Conservation (phyloP, 2,329 filamentous ascomycete genomes). For the Allantophomopsis lycopodina region DNA sequence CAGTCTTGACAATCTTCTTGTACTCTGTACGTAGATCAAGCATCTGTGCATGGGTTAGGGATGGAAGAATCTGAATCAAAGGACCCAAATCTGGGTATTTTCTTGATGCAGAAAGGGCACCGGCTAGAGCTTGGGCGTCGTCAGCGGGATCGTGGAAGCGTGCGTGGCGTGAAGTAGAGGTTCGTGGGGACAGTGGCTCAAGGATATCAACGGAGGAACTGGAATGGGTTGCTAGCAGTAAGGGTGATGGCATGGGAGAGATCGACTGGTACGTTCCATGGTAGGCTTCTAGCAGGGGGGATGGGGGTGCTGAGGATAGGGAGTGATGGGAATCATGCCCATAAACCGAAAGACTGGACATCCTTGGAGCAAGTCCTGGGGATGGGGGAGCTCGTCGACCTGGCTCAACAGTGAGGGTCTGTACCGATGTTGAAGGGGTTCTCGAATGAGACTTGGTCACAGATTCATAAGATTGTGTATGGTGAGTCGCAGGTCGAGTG, state of each 20-base stretch:
- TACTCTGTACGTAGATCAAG: conserved; percentile 79
- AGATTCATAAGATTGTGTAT: conserved; percentile 1
- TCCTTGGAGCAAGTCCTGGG: conserved; percentile 11
- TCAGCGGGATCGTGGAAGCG: conserved; percentile 77
- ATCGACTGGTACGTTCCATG: conserved; percentile 88
- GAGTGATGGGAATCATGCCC: conserved; percentile 19
- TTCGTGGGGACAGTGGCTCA: conserved; percentile 36
- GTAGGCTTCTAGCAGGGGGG: conserved; percentile 83
- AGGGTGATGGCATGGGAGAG: conserved; percentile 83
- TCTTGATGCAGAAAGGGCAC: conserved; percentile 48
- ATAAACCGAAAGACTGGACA: conserved; percentile 16
- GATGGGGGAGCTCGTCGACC: conserved; percentile 10
- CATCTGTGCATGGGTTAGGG: conserved; percentile 75
- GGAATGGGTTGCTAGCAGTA: conserved; percentile 37
- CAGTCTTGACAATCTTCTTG: conserved; percentile 77
- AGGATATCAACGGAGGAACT: conserved; percentile 27
- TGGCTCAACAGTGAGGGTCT: conserved; percentile 16
- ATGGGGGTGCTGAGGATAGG: conserved; percentile 51
- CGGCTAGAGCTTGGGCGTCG: conserved; percentile 64
- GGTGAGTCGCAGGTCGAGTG: neutral
- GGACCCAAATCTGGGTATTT: conserved; percentile 50
- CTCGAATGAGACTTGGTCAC: neutral
- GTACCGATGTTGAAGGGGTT: neutral
- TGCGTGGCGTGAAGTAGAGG: conserved; percentile 37
- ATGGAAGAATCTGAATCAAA: conserved; percentile 73